phyloP scores from a whole-genome alignment of 73 alveolate genomes.

The Tetrahymena malaccensis region DNA sequence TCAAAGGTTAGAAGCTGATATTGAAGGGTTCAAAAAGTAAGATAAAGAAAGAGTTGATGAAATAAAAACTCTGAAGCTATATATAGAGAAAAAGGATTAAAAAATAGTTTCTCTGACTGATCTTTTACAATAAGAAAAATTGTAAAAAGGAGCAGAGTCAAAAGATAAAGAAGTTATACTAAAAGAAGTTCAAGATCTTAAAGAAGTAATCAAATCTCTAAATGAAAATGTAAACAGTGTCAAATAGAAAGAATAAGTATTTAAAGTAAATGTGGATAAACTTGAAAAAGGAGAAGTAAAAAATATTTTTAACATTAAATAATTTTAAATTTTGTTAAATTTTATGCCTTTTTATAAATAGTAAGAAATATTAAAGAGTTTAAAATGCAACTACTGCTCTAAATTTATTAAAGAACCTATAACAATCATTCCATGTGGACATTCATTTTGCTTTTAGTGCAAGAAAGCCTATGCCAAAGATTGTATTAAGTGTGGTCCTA shows the following conservation, averaged over 20 bases:
- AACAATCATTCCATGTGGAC: constrained; percentile 39
- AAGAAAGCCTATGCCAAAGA: constrained; percentile 35
- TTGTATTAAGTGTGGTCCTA: constrained; percentile 33
- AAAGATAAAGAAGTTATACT: background rate
- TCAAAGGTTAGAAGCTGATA: background rate
- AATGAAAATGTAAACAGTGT: background rate
- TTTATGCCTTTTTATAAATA: background rate
- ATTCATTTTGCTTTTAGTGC: constrained; percentile 35
- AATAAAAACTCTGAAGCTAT: background rate
- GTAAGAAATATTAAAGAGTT: constrained; percentile 28
- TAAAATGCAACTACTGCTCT: constrained; percentile 18
- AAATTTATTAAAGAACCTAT: constrained; percentile 36
- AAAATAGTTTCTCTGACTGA: background rate
- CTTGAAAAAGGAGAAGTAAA: background rate
- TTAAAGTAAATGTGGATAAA: background rate
- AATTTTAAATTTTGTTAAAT: background rate
- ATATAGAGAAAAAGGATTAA: background rate
- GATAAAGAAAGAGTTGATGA: background rate
- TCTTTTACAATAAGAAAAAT: background rate
- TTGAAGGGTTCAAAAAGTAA: background rate
- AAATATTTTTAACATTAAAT: background rate
- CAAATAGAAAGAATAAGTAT: background rate
- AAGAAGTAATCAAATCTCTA: background rate
- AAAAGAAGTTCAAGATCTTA: background rate
- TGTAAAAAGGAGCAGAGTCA: background rate